A percentile compares a stretch with the other conserved stretches of the same genome.
Conservation (phyloP, 495 filamentous ascomycete species). For the Podospora bellae-mahoneyi region DNA sequence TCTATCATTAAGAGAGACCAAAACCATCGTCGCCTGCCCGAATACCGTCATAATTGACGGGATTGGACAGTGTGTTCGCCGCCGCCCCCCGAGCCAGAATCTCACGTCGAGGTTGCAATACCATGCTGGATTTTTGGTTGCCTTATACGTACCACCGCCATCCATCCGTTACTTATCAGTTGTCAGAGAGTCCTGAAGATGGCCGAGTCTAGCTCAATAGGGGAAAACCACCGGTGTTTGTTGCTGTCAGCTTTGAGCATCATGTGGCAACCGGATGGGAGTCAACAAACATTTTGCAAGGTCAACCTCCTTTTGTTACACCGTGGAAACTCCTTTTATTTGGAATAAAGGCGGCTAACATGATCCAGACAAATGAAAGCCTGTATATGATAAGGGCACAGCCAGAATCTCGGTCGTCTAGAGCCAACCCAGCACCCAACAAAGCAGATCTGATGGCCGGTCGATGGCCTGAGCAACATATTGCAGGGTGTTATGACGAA, state of each 20-base stretch:
- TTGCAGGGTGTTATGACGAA: conserved; percentile 1
- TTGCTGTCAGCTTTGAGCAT: background rate
- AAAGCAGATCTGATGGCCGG: background rate
- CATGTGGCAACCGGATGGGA: background rate
- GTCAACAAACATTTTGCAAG: background rate
- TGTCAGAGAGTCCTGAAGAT: background rate
- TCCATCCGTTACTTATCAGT: background rate
- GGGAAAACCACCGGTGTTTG: background rate
- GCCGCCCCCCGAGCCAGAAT: background rate
- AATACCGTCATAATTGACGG: background rate
- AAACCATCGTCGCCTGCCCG: background rate
- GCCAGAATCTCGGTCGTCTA: background rate
- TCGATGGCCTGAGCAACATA: background rate
- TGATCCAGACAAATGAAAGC: background rate
- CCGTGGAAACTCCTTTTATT: background rate
- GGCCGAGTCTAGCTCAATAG: background rate
- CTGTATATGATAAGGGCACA: background rate
- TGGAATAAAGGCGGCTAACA: background rate
- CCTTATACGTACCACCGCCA: background rate
- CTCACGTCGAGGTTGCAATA: background rate
- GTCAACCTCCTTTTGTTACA: background rate
- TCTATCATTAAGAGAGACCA: background rate
- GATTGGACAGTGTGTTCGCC: background rate
- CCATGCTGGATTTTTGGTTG: background rate
- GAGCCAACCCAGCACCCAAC: background rate